A percentile compares a stretch with the other conserved stretches of the same genome.
These are phyloP conservation scores for Datura wrightii DNA, from an alignment of 257 asterid genomes.

Conservation along the genomic window DNA sequence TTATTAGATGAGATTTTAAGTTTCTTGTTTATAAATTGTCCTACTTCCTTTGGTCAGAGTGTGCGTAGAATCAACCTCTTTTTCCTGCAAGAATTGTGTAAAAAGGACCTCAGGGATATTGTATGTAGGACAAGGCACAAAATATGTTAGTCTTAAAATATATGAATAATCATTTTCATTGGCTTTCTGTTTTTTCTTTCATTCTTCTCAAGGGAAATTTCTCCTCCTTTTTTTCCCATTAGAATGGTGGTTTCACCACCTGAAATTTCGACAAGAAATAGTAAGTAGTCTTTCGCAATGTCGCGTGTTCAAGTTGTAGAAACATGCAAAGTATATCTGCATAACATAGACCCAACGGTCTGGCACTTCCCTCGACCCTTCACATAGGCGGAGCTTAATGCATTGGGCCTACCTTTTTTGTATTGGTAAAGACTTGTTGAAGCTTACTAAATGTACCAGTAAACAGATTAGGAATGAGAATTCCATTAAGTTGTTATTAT, in stretches of 20 bases:
- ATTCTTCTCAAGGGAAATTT: not conserved
- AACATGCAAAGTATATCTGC: not conserved
- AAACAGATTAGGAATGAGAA: too few relatives aligned
- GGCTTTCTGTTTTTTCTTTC: too few relatives aligned
- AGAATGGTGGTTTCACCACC: not conserved
- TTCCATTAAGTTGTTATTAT: too few relatives aligned
- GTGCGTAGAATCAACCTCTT: not conserved
- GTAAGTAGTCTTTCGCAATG: not conserved
- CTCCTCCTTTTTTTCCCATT: not conserved
- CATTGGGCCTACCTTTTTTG: constrained; percentile 32
- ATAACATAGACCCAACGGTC: not conserved
- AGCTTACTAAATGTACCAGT: not conserved
- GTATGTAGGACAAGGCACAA: not conserved
- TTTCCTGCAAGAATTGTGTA: not conserved
- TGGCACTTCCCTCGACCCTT: not conserved
- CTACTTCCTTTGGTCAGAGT: not conserved
- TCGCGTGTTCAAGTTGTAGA: not conserved
- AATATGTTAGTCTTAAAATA: not conserved
- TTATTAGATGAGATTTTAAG: not conserved
- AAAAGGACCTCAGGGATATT: not conserved
- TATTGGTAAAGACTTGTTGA: not conserved
- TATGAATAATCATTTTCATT: constrained; percentile 4
- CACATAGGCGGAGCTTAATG: not conserved
- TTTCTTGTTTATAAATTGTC: not conserved
- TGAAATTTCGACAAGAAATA: not conserved